phyloP scores from a whole-genome alignment of 2,329 filamentous ascomycete species.

The Aureobasidium sp. region DNA sequence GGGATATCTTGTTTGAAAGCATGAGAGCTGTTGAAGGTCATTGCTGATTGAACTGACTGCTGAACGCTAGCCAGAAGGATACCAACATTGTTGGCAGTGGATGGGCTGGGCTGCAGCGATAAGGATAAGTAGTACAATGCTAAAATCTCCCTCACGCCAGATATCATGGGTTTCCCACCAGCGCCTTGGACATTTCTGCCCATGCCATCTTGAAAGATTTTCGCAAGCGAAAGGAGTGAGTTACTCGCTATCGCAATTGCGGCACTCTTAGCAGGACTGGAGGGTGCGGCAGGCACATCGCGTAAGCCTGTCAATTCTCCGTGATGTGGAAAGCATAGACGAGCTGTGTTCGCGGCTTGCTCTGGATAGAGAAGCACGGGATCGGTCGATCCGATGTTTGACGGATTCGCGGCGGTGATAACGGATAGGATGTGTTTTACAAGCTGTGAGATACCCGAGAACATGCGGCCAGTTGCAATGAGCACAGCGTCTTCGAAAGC shows the following conservation, averaged over 20 bases:
- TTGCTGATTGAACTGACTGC: conserved; percentile 58
- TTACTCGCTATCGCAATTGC: conserved; percentile 96
- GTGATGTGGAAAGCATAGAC: conserved; percentile 79
- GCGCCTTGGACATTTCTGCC: conserved; percentile 68
- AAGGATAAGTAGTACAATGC: conserved; percentile 96
- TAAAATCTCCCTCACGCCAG: conserved; percentile 90
- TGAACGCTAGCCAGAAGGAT: conserved; percentile 97
- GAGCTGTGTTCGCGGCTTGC: conserved; percentile 83
- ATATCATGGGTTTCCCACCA: conserved; percentile 50
- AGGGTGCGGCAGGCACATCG: conserved; percentile 62
- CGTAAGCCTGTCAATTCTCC: conserved; percentile 84
- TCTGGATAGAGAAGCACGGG: conserved; percentile 87
- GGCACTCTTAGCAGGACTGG: conserved; percentile 77
- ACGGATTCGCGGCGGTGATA: conserved; percentile 47
- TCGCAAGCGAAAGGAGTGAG: conserved; percentile 91
- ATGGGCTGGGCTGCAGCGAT: conserved; percentile 94
- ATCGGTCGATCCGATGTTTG: conserved; percentile 45
- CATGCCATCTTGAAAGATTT: conserved; percentile 98
- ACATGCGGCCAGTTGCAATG: conserved; percentile 80
- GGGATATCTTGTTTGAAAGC: conserved; percentile 60
- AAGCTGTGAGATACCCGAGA: conserved; percentile 77
- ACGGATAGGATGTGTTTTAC: conserved; percentile 82
- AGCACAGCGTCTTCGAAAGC: conserved; percentile 97
- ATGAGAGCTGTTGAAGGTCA: conserved; percentile 37
- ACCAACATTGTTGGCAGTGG: conserved; percentile 97